Conservation (phyloP, 2,329 filamentous ascomycete genomes). For the Colletotrichum spinosum region DNA sequence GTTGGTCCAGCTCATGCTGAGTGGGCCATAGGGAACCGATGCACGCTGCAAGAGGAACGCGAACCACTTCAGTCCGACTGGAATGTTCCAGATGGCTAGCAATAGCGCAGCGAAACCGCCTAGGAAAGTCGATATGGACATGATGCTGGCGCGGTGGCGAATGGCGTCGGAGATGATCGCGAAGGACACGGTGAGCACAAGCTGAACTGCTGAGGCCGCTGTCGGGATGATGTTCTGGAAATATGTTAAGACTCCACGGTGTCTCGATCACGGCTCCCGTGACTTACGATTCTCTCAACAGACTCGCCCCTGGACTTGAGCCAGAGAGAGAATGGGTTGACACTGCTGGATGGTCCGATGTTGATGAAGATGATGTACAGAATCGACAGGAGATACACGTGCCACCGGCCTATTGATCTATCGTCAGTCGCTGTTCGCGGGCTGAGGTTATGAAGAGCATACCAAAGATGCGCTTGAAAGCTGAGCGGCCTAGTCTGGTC, state of each 20-base stretch:
- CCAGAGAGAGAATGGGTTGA: conserved; percentile 53
- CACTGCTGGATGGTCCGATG: conserved; percentile 52
- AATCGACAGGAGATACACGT: conserved; percentile 50
- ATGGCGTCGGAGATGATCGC: conserved; percentile 32
- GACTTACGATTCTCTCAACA: conserved; percentile 62
- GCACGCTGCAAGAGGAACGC: conserved; percentile 54
- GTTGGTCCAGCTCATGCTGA: conserved; percentile 35
- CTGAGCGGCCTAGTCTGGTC: conserved; percentile 59
- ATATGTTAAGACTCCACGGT: neutral
- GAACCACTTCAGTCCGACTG: conserved; percentile 65
- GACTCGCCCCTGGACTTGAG: conserved; percentile 56
- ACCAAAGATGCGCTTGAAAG: conserved; percentile 32
- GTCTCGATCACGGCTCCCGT: conserved; percentile 45
- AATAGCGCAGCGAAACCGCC: conserved; percentile 45
- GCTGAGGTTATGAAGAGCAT: neutral
- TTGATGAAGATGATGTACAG: conserved; percentile 61
- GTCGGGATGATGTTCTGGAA: conserved; percentile 33
- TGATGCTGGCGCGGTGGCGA: conserved; percentile 27
- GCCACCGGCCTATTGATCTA: conserved; percentile 43
- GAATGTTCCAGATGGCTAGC: conserved; percentile 66
- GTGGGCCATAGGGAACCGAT: conserved; percentile 26
- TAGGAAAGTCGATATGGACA: conserved; percentile 34
- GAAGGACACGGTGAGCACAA: conserved; percentile 31
- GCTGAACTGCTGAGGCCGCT: conserved; percentile 28
- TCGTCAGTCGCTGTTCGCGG: no score